Evolutionary conservation across 2,329 filamentous ascomycete genomes (phyloP), one percentile per base, ranked within the genome.

Genomic region (Metarhizium sp.): DNA sequence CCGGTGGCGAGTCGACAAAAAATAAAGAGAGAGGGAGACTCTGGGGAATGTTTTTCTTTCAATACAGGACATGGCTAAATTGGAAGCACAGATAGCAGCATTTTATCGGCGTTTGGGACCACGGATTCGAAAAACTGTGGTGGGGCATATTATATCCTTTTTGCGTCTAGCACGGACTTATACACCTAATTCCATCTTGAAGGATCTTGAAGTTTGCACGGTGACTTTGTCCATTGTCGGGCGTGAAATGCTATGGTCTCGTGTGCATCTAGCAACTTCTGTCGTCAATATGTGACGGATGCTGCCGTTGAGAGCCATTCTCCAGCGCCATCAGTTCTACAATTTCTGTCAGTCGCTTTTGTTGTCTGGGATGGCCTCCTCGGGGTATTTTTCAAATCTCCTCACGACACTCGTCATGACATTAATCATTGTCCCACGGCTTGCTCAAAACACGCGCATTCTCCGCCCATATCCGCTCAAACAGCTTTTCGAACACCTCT

Each of bases 401-500:
- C 10, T 34, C 32, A 4, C 40, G n/a, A 8, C n/a, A 16, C 40
- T 43, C 40, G 40, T 18, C 32, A 25, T 25, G 25, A 25, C 25
- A 25, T 25, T 25, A 25, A 25, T 25, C 32, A 34, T 34, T 7
- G 10, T 11, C 32, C 10, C 40, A 43, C 40, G 40, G 14, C 40
- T 43, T 43, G n/a, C n/a, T 43, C 40, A 43, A 43, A 40, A 48
- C n/a, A 3, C n/a, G 30, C 6, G 14, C 32, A 13, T 54, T 57
- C 47, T 57, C 58, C 14, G 38, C 59, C 51, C 57, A 58, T 52
- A 87, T 74, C 64, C 78, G 74, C 59, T 85, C 79, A 70, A 92
- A 91, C 42, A 87, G 68, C 58, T 80, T 75, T 62, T 85, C 71
- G 67, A 91, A 90, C 6, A 34, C 32, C 32, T 34, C 32, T 11